phyloP scores from a whole-genome alignment of 2,329 filamentous ascomycete genomes.

The Penicillium corylophilum region DNA sequence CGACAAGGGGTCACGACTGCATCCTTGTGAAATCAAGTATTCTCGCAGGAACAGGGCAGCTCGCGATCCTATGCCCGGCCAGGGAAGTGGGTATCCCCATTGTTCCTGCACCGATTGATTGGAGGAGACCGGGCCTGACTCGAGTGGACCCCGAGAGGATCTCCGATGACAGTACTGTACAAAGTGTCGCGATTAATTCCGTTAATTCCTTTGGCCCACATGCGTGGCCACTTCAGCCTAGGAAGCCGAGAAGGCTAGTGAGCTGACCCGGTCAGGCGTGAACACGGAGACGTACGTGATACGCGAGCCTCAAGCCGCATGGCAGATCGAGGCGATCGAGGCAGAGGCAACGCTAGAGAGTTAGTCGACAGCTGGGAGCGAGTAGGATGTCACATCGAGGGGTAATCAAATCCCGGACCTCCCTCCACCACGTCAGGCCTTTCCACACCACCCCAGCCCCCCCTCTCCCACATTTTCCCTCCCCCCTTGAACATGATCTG shows the following conservation, averaged over 20 bases:
- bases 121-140: conserved; percentile 3
- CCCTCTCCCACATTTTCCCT: neutral
- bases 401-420: conserved; percentile 12
- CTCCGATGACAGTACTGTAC: conserved; percentile 15
- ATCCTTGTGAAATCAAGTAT: neutral
- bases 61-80: neutral
- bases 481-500: conserved; percentile 3
- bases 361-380: neutral
- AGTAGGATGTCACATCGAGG: conserved; percentile 1
- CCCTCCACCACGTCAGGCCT: conserved; percentile 10
- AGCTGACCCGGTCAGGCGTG: neutral
- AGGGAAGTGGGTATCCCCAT: conserved; percentile 2
- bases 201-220: neutral
- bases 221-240: no score
- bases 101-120: neutral
- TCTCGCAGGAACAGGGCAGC: neutral
- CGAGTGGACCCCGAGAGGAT: conserved; percentile 12
- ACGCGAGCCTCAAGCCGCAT: conserved; percentile 17
- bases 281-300: conserved; percentile 3
- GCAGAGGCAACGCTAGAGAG: conserved; percentile 2
- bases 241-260: neutral
- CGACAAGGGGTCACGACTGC: conserved; percentile 1
- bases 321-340: neutral
- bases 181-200: neutral
- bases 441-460: neutral